Evolutionary conservation across 2,329 filamentous ascomycete species (phyloP).

Genomic region (Trichoderma semiorbis): DNA sequence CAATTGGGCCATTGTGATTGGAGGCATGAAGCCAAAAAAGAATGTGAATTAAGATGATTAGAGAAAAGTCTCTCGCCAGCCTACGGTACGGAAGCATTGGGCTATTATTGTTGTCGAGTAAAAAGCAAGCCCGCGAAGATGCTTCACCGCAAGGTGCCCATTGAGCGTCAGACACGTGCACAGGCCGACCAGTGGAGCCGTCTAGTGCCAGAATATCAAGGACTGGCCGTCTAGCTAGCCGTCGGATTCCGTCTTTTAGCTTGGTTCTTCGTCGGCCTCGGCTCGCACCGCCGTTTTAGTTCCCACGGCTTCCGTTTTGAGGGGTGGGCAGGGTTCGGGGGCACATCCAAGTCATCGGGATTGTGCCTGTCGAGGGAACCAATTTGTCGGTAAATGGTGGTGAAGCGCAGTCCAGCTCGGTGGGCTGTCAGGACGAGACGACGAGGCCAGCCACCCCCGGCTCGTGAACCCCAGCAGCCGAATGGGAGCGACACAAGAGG

Average conservation of each 20-base stretch:
- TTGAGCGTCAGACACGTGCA: slow-evolving; percentile 36
- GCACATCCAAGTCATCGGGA: slow-evolving; percentile 17
- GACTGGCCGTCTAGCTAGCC: slow-evolving; percentile 26
- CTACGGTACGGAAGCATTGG: neutral
- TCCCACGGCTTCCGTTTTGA: slow-evolving; percentile 18
- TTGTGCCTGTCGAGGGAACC: neutral
- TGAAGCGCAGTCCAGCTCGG: slow-evolving; percentile 9
- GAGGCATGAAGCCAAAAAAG: neutral
- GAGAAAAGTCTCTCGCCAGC: neutral
- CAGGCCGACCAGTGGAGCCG: slow-evolving; percentile 25
- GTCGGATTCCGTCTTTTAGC: slow-evolving; percentile 31
- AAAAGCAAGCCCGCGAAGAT: neutral
- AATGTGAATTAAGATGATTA: neutral
- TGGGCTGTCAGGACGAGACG: slow-evolving; percentile 12
- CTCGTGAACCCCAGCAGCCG: slow-evolving; percentile 12
- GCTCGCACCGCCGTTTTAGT: slow-evolving; percentile 37
- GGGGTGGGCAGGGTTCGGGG: slow-evolving; percentile 25
- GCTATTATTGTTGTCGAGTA: neutral
- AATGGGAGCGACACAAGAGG: slow-evolving; percentile 6
- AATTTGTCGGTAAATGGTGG: slow-evolving; percentile 7
- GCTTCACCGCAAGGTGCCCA: slow-evolving; percentile 26
- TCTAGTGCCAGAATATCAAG: slow-evolving; percentile 19
- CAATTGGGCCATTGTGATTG: neutral
- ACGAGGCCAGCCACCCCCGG: slow-evolving; percentile 13
- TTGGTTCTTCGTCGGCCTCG: slow-evolving; percentile 34